phyloP scores from a whole-genome alignment of 2,329 filamentous ascomycete genomes.

The Colletotrichum sidae region DNA sequence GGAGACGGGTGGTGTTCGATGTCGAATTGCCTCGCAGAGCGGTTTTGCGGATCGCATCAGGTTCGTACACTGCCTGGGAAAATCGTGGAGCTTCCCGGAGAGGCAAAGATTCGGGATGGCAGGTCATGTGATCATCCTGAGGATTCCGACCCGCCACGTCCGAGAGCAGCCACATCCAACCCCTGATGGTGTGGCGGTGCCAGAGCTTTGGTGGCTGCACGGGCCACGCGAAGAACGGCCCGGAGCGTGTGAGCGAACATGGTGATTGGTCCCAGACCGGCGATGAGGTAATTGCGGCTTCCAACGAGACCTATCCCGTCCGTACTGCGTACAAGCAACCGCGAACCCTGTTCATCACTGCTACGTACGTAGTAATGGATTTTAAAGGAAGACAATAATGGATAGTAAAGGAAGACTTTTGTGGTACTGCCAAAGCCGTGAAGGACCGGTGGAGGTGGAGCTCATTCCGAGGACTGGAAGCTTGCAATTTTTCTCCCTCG shows the following conservation, averaged over 20 bases:
- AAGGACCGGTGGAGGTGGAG: conserved; percentile 35
- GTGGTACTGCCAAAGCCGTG: conserved; percentile 25
- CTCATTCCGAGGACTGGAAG: conserved; percentile 18
- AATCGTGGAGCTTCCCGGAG: conserved; percentile 37
- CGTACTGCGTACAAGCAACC: conserved; percentile 12
- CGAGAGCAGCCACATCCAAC: not conserved
- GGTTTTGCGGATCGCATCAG: conserved; percentile 36
- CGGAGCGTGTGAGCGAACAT: not conserved
- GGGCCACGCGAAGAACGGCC: conserved; percentile 3
- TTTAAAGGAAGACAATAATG: not conserved
- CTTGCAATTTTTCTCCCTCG: conserved; percentile 20
- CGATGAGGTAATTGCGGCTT: conserved; percentile 31
- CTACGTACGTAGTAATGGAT: not conserved
- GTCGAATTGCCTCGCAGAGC: conserved; percentile 36
- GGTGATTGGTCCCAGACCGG: conserved; percentile 17
- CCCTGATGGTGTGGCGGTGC: not conserved
- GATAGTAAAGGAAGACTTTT: not conserved
- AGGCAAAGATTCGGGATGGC: conserved; percentile 35
- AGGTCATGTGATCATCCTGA: conserved; percentile 34
- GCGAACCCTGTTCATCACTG: conserved; percentile 17
- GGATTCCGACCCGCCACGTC: conserved; percentile 22
- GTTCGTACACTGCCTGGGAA: conserved; percentile 31
- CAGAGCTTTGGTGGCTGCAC: conserved; percentile 2
- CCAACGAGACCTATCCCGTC: conserved; percentile 22
- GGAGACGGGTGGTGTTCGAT: conserved; percentile 30